Percentiles rank a stretch among this genome's conserved stretches.
These are phyloP conservation scores for Leccinum obscurum DNA, from an alignment of 768 basidiomycete species.

Conservation along the genomic window DNA sequence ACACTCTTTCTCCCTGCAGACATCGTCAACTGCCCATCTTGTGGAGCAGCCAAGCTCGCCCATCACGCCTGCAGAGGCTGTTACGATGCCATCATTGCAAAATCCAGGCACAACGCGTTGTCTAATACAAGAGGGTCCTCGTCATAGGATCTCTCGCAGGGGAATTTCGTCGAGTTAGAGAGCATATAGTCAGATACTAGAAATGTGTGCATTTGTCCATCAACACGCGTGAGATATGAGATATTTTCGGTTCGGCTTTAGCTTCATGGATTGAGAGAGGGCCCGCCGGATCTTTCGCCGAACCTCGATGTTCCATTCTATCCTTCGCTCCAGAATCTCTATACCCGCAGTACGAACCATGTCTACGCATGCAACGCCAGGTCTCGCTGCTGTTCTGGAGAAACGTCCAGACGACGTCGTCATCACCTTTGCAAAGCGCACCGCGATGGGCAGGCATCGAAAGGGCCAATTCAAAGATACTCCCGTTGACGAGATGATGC, in stretches of 20 bases:
- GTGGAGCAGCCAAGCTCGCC: constrained; percentile 83
- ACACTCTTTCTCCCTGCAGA: constrained; percentile 46
- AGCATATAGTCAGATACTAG: background rate
- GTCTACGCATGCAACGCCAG: constrained; percentile 38
- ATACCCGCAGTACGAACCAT: constrained; percentile 24
- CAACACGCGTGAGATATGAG: constrained; percentile 2
- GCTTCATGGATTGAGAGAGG: background rate
- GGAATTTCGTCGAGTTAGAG: constrained; percentile 1
- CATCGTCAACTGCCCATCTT: constrained; percentile 87
- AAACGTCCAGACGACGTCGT: constrained; percentile 85
- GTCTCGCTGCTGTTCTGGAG: constrained; percentile 56
- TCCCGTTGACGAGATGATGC: constrained; percentile 84
- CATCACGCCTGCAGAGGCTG: constrained; percentile 87
- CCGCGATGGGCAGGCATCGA: constrained; percentile 83
- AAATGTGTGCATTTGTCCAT: constrained; percentile 1
- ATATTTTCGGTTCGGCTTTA: no score
- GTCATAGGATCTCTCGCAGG: constrained; percentile 3
- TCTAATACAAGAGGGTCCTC: constrained; percentile 4
- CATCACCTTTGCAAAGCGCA: constrained; percentile 85
- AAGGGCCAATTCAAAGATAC: constrained; percentile 93
- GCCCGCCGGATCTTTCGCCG: constrained; percentile 4
- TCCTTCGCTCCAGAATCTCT: constrained; percentile 15
- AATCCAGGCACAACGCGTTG: constrained; percentile 14
- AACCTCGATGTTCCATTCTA: constrained; percentile 19
- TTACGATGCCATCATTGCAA: constrained; percentile 43